Evolutionary conservation across 2,329 filamentous ascomycete species (phyloP).

Genomic region (Diplodia seriata): DNA sequence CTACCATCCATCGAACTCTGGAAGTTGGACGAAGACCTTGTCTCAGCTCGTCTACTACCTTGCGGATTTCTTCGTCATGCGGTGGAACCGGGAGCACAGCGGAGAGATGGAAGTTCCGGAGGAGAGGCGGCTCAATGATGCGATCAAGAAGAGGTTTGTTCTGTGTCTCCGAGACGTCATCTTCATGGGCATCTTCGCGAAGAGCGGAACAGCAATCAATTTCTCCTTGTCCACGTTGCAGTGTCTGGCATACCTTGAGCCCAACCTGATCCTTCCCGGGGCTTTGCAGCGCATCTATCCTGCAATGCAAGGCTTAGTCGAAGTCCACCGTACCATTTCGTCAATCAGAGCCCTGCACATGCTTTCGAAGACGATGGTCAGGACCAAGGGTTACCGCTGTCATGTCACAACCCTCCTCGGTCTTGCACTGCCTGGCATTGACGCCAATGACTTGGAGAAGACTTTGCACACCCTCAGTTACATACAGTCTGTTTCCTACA

Average conservation of each 20-base stretch:
- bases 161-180: constrained; percentile 87
- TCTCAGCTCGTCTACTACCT: constrained; percentile 92
- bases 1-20: constrained; percentile 97
- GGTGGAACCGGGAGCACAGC: constrained; percentile 94
- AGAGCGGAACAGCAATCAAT: constrained; percentile 88
- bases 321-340: constrained; percentile 94
- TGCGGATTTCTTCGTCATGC: constrained; percentile 93
- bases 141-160: constrained; percentile 89
- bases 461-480: constrained; percentile 93
- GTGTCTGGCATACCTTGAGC: constrained; percentile 87
- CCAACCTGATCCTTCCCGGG: constrained; percentile 87
- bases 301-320: constrained; percentile 92
- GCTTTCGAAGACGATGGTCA: constrained; percentile 87
- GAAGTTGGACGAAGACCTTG: constrained; percentile 86
- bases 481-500: constrained; percentile 94
- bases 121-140: constrained; percentile 78
- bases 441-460: constrained; percentile 97
- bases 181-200: constrained; percentile 98
- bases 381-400: constrained; percentile 94
- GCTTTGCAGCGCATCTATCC: constrained; percentile 96
- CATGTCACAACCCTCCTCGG: constrained; percentile 95
- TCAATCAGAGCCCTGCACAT: constrained; percentile 91
- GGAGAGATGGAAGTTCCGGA: constrained; percentile 87
- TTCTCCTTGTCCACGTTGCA: constrained; percentile 92
- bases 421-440: constrained; percentile 90